Evolutionary conservation across 139 green algal genomes (phyloP), one percentile per base, ranked within the genome.

Genomic region (Tetradesmus lagerheimii): DNA sequence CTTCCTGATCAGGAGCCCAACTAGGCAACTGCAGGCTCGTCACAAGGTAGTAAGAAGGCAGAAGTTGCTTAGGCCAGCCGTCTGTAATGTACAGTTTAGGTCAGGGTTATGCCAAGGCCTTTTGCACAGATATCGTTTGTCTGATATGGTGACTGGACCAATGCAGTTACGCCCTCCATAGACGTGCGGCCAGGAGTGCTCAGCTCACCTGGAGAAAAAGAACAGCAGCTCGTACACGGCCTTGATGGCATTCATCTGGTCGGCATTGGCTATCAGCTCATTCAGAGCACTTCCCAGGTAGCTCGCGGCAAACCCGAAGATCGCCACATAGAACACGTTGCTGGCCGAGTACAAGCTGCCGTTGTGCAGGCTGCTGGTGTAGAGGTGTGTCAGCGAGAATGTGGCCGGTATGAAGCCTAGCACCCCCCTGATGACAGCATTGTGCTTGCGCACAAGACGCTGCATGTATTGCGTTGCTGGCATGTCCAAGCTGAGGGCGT

Each of bases 341-440:
- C 80, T 66, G 27, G 80, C 80, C 45, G 80, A 86, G 80, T 86
- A 86, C 15, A 67, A 20, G 45, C 6, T 66, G 27, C 80, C 80
- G 35, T 86, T 86, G 80, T 86, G 80, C 43, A 86, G 25, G 80
- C 45, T 86, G 80, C 80, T 86, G 41, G 80, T 86, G 80, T 74
- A 86, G 18, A 74, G 43, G 80, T 86, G 80, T 41, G 80, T 8
- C 14, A 86, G 80, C 4, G 45, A 86, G 80, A 45, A 86, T 8
- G n/a, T 34, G n/a, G 80, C 80, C 39, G 80, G 80, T 27, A 86
- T 67, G 80, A 86, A 86, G 14, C 27, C 80, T 15, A 86, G 14
- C 12, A 37, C 29, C 8, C 80, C 80, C 37, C 80, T 47, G 27
- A 38, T 18, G 15, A 86, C 80, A 38, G 80, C 80, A 18, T 86